Evolutionary conservation across 2,329 filamentous ascomycete species (phyloP), one percentile per base, ranked within the genome.

Genomic region (Metarhizium sp.): DNA sequence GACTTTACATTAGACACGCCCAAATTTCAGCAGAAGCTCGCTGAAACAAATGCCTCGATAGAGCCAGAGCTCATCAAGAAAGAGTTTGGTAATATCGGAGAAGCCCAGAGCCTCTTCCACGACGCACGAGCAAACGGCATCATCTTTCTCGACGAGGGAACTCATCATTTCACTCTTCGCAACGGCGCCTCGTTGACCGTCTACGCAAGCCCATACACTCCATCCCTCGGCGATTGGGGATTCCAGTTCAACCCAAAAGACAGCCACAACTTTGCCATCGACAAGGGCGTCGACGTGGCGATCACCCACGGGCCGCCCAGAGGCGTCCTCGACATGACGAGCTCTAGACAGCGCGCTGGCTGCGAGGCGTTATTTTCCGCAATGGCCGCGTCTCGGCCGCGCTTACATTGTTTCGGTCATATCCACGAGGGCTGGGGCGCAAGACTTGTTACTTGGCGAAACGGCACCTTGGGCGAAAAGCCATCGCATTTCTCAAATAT

Each of bases 401-500:
- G 54, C 7, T 40, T 73, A 2, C 69, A 73, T 57, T 73, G 69
- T 73, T 71, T 49, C 3, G 71, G 70, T 2, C 69, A 72, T 49
- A 63, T 68, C 0, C 66, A 71, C 38, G 42, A 59, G 1, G 58
- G 61, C 4, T 72, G 69, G 70, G 71, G 66, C 6, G 68, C 74
- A 0, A 77, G 73, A 55, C 25, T 77, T 2, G 71, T 80, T 0
- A 67, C 69, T 2, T 84, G 80, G 81, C 63, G 72, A 2, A 38
- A 52, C 0, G 36, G 20, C 7, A 57, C 63, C 2, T 60, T 56
- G 0, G 3, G 25, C 25, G 60, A 67, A 1, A 52, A 34, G 0
- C 72, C 73, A 3, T 74, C 73, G 0, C 73, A 80, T 61, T 72
- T 79, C 25, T 74, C 69, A 0, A 73, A 74, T 49, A 76, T 80